Evolutionary conservation across 202 grass and related monocot species (phyloP), one percentile per base, ranked within the genome.

Genomic region (Zizania palustris): DNA sequence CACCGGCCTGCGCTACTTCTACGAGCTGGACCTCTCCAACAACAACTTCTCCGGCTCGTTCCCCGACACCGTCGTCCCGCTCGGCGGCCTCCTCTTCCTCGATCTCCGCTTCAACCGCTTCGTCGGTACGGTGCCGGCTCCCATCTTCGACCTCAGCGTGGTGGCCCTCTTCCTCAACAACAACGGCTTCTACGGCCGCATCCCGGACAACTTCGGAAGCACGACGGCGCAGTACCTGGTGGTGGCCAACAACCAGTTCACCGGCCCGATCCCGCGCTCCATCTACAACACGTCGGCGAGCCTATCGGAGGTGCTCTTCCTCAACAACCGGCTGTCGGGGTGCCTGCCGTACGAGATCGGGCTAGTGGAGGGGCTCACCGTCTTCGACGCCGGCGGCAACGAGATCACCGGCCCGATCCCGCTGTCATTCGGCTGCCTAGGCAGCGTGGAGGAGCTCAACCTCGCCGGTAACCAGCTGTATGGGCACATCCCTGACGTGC

Each of bases 111-210:
- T 87, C 85, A 98, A 98, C 77, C 21, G 16, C 35, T 90, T 87
- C 60, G 45, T 34, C 7, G 91, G 89, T 4, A 0, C 63, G 1
- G 91, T 95, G n/a, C 91, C 95, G 5, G 0, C 89, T 12, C 59
- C 83, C 0, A 71, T 95, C 34, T 95, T 98, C 80, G 16, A 3
- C 20, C 33, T 88, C 66, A 59, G 39, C 36, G 61, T 88, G 5
- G 89, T 92, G 18, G 95, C 85, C 3, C 89, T 98, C 11, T 95
- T 98, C 84, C 87, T 98, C 60, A 98, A 98, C 85, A 90, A 98
- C 86, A 98, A 98, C 80, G 67, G 28, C 14, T 88, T 98, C 73
- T 12, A 44, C 74, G 75, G 76, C 1, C 3, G 0, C 37, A 77
- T 98, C 67, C 95, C 95, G 0, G 74, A 73, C 59, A 84, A 53